Conservation (phyloP, 2,329 filamentous ascomycete genomes). For the Xylariaceae sp. region DNA sequence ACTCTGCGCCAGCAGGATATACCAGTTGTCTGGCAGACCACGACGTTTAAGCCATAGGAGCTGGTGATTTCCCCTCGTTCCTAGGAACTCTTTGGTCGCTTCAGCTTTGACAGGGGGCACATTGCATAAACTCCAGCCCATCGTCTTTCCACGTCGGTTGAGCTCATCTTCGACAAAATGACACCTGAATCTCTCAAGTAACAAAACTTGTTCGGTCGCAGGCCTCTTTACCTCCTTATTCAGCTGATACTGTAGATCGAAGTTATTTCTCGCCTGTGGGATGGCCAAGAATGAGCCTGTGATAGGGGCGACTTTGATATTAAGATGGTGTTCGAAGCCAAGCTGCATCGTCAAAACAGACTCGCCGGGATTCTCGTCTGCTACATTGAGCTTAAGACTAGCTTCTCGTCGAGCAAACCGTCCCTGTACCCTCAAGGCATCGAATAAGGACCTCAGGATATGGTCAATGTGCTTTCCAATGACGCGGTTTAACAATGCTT, state of each 20-base stretch:
- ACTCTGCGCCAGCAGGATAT: constrained; percentile 64
- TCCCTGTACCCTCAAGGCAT: constrained; percentile 52
- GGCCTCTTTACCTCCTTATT: constrained; percentile 54
- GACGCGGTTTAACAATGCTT: constrained; percentile 65
- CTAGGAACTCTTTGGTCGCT: constrained; percentile 55
- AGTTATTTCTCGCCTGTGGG: constrained; percentile 54
- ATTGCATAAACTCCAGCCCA: constrained; percentile 57
- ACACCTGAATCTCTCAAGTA: constrained; percentile 59
- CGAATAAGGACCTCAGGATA: constrained; percentile 62
- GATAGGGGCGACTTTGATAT: constrained; percentile 66
- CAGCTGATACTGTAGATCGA: constrained; percentile 58
- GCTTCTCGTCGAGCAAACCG: constrained; percentile 59
- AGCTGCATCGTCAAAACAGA: constrained; percentile 66
- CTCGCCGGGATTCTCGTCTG: constrained; percentile 56
- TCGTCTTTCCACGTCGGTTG: constrained; percentile 52
- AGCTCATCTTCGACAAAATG: constrained; percentile 58
- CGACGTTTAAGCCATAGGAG: constrained; percentile 63
- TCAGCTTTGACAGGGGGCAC: constrained; percentile 44
- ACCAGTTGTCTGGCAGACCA: constrained; percentile 70
- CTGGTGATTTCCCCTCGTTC: constrained; percentile 58
- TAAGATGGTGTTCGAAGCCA: constrained; percentile 55
- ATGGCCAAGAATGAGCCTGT: constrained; percentile 71
- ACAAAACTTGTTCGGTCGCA: constrained; percentile 50
- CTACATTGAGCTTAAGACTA: constrained; percentile 52
- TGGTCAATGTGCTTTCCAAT: constrained; percentile 70